Conservation (phyloP, 352 stramenopile species). For the Phytopythium sindhum region DNA sequence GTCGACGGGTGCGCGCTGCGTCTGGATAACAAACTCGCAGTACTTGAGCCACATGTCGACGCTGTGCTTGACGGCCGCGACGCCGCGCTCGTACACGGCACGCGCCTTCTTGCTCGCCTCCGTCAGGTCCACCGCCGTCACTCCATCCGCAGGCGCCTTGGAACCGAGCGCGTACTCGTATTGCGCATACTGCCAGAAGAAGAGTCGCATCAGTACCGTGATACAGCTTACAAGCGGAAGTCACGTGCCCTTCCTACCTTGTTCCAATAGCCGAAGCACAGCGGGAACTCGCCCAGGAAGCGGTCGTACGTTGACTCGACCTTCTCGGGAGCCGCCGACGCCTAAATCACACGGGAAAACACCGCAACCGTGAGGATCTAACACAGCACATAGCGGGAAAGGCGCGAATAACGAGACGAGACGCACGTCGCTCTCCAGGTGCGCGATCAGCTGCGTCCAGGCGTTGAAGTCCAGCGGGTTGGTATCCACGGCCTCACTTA, state of each 20-base stretch:
- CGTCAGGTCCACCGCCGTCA: conserved; percentile 31
- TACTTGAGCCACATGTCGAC: conserved; percentile 88
- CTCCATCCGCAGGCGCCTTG: conserved; percentile 34
- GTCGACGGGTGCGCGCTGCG: conserved; percentile 48
- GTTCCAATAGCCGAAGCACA: conserved; percentile 88
- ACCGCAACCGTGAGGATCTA: neutral
- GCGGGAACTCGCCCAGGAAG: conserved; percentile 70
- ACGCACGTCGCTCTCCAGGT: conserved; percentile 64
- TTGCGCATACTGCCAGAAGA: conserved; percentile 49
- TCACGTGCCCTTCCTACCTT: conserved; percentile 35
- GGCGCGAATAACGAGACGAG: neutral
- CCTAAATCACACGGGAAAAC: conserved; percentile 11
- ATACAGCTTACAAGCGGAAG: neutral
- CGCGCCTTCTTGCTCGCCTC: conserved; percentile 46
- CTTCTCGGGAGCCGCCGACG: conserved; percentile 37
- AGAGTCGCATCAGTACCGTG: neutral
- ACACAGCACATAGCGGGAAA: neutral
- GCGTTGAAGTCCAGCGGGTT: conserved; percentile 82
- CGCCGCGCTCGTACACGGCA: conserved; percentile 65
- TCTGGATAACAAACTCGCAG: conserved; percentile 72
- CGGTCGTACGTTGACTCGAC: conserved; percentile 67
- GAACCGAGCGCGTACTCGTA: conserved; percentile 52
- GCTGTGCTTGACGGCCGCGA: conserved; percentile 58
- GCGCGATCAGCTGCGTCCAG: conserved; percentile 68
- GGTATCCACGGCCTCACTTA: conserved; percentile 45